Evolutionary conservation across 352 stramenopile species (phyloP), one percentile per base, ranked within the genome.

Genomic region (Globisporangium emineosum): DNA sequence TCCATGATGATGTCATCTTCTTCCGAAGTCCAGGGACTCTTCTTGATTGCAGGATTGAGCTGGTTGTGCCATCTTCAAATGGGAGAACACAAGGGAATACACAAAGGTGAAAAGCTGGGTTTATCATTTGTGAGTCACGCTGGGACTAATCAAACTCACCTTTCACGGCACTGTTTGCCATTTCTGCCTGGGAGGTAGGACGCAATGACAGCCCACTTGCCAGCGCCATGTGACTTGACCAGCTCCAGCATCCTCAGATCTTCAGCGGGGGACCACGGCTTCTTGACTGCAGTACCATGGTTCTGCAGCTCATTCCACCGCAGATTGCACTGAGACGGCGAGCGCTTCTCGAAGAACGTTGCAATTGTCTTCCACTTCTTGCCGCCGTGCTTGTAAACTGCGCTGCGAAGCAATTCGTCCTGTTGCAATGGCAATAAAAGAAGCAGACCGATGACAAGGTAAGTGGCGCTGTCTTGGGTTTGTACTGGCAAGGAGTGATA

Each of bases 131-230:
- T 21, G 49, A 15, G 15, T 23, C 9, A 33, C 23, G 6, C 49
- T 55, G 49, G 25, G 15, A 35, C 7, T 23, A 15, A 9, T 2
- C 27, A 56, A 9, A 66, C 76, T 62, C 49, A 88, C 79, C 85
- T 65, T 65, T 96, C 89, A 7, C 90, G 84, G 33, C 88, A 97
- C 60, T 97, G 90, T 65, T 97, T 97, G 56, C 90, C 88, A 30
- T 93, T 93, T 35, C 90, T 77, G 21, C 85, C 86, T 30, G 77
- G 76, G 17, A 97, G 64, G 52, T 96, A 88, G 30, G 83, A 90
- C 7, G 89, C 89, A 32, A 96, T 96, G 37, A 94, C 79, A 0
- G 83, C 81, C 84, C 84, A 94, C 65, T 95, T 93, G 61, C 72
- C 76, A 1, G 84, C 60, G 2, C 81, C 79, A 52, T 91, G 78